These are phyloP conservation scores for Cruciata laevipes DNA, from an alignment of 257 asterid genomes.

Conservation along the genomic window DNA sequence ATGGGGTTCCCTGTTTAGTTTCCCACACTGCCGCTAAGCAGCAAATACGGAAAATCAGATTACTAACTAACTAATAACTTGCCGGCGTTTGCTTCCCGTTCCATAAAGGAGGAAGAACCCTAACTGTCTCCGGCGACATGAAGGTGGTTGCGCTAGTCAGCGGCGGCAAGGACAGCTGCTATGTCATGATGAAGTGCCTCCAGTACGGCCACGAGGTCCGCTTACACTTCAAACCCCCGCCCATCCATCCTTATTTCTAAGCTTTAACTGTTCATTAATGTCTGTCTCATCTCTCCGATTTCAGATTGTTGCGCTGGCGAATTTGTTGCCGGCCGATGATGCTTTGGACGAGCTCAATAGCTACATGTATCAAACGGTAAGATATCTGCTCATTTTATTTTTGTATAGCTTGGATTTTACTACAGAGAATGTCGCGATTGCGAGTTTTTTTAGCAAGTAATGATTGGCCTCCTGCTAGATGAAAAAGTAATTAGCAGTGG, in stretches of 20 bases:
- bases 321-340: conserved; percentile 84
- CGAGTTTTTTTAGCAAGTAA: background rate
- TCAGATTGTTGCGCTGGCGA: conserved; percentile 91
- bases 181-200: conserved; percentile 89
- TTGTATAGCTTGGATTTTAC: background rate
- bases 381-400: conserved; percentile 15
- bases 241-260: background rate
- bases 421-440: background rate
- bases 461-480: conserved; percentile 1
- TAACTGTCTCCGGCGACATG: conserved; percentile 35
- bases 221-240: background rate
- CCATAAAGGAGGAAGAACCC: background rate
- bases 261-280: background rate
- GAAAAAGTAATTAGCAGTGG: background rate
- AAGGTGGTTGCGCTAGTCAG: conserved; percentile 92
- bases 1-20: no score
- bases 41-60: background rate
- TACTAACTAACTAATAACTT: no score
- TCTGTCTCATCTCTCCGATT: background rate
- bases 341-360: conserved; percentile 83
- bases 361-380: conserved; percentile 97
- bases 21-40: background rate
- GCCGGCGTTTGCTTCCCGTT: background rate
- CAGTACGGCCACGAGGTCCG: conserved; percentile 81
- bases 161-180: conserved; percentile 98